A percentile compares a stretch with the other conserved stretches of the same genome.
These are phyloP conservation scores for Torulaspora gathmanii DNA, from an alignment of 805 yeast genomes.

Conservation along the genomic window DNA sequence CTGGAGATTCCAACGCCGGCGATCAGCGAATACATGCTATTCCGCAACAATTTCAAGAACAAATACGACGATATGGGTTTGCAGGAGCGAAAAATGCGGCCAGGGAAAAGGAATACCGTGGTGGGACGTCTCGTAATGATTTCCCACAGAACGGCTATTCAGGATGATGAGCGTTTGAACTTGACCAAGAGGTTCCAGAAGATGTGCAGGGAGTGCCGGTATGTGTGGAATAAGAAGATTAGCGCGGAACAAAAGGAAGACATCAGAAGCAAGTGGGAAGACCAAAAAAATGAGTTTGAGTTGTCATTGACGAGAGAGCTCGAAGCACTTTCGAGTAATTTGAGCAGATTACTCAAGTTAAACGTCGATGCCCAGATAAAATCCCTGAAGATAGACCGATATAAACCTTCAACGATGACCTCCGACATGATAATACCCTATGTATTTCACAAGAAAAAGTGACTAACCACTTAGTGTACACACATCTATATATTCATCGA, in stretches of 20 bases:
- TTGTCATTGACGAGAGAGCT: conserved; percentile 14
- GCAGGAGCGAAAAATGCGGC: conserved; percentile 11
- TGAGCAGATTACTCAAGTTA: conserved; percentile 5
- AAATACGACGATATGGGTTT: conserved; percentile 19
- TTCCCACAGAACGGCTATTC: not conserved
- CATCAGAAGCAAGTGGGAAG: conserved; percentile 16
- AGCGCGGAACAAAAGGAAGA: conserved; percentile 17
- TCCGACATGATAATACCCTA: conserved; percentile 5
- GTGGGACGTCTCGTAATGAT: not conserved
- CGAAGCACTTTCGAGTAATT: conserved; percentile 12
- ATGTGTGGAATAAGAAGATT: conserved; percentile 23
- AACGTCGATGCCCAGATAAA: conserved; percentile 2
- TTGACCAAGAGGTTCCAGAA: conserved; percentile 18
- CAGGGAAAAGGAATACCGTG: conserved; percentile 1
- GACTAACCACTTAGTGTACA: conserved; percentile 1
- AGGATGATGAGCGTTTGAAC: conserved; percentile 5
- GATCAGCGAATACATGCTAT: conserved; percentile 25
- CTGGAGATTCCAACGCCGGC: conserved; percentile 26
- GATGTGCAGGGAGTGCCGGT: conserved; percentile 28
- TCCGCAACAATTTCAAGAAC: conserved; percentile 23
- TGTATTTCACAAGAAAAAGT: conserved; percentile 11
- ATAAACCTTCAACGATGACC: conserved; percentile 1
- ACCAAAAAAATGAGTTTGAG: conserved; percentile 14
- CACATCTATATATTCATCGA: conserved; percentile 3
- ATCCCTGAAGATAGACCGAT: conserved; percentile 6